Evolutionary conservation across 257 asterid species (phyloP).

Genomic region (Sherardia arvensis): DNA sequence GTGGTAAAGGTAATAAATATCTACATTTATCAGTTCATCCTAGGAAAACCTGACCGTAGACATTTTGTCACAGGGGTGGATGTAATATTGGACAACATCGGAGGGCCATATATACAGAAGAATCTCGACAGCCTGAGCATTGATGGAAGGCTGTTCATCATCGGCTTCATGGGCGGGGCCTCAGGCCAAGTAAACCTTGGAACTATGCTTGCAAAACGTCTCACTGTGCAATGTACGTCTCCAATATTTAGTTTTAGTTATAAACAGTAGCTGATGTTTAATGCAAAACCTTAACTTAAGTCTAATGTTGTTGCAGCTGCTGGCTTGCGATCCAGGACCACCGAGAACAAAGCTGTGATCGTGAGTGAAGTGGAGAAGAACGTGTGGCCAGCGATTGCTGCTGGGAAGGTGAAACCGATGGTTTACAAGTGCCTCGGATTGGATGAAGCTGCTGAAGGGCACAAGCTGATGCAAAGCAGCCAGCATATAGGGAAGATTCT

Average conservation of each 20-base stretch:
- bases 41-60: conserved; percentile 2
- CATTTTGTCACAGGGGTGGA: conserved; percentile 60
- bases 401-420: conserved; percentile 71
- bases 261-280: not conserved
- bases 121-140: conserved; percentile 65
- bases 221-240: conserved; percentile 74
- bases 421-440: conserved; percentile 55
- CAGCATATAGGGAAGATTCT: conserved; percentile 80
- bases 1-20: conserved; percentile 57
- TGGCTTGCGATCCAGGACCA: conserved; percentile 55
- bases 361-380: conserved; percentile 85
- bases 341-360: conserved; percentile 71
- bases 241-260: not conserved
- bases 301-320: conserved; percentile 41
- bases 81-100: conserved; percentile 76
- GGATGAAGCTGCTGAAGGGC: conserved; percentile 72
- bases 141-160: conserved; percentile 87
- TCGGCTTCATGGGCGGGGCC: conserved; percentile 88
- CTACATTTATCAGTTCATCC: not conserved
- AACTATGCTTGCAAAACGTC: conserved; percentile 55
- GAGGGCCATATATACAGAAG: conserved; percentile 63
- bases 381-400: conserved; percentile 84
- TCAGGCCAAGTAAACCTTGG: conserved; percentile 61
- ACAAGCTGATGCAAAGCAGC: conserved; percentile 81
- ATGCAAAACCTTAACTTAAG: not conserved